Percentiles rank a stretch among this genome's conserved stretches.
phyloP scores from a whole-genome alignment of 345 rosid genomes.

The Limnanthes douglasii region DNA sequence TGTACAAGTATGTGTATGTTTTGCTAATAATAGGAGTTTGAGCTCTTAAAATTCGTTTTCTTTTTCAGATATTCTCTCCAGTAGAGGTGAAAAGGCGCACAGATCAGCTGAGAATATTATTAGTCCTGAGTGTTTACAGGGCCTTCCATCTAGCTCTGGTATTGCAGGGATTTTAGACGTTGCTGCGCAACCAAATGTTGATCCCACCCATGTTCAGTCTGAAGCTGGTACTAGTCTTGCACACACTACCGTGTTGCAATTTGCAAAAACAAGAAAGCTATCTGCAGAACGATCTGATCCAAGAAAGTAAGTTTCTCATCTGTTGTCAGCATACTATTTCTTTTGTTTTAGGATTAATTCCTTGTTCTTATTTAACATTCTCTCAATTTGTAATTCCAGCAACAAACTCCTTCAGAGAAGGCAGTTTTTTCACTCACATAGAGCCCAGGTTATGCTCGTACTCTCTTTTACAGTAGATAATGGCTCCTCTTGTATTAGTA shows the following conservation, averaged over 20 bases:
- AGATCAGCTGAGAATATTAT: conserved; percentile 26
- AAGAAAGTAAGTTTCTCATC: conserved; percentile 46
- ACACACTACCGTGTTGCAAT: conserved; percentile 60
- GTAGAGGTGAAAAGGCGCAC: conserved; percentile 20
- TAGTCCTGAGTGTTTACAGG: conserved; percentile 22
- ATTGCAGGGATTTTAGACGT: conserved; percentile 34
- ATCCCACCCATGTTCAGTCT: conserved; percentile 58
- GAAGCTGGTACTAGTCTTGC: conserved; percentile 45
- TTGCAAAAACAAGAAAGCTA: conserved; percentile 89
- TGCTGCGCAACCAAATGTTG: conserved; percentile 34
- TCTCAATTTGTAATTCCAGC: conserved; percentile 31
- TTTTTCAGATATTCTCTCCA: conserved; percentile 20
- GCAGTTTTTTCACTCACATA: conserved; percentile 94
- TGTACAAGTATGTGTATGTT: too few species aligned
- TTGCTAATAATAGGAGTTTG: too few species aligned
- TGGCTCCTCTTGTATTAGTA: not conserved
- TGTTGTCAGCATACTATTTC: not conserved
- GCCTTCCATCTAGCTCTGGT: conserved; percentile 21
- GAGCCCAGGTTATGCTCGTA: conserved; percentile 78
- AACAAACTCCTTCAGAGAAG: conserved; percentile 76
- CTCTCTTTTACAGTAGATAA: not conserved
- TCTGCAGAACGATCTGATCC: conserved; percentile 76
- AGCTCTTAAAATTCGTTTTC: not conserved
- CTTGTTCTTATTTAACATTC: conserved; percentile 1
- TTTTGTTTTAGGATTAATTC: conserved; percentile 1